phyloP scores from a whole-genome alignment of 2,329 filamentous ascomycete genomes.

The Calonectria montana region DNA sequence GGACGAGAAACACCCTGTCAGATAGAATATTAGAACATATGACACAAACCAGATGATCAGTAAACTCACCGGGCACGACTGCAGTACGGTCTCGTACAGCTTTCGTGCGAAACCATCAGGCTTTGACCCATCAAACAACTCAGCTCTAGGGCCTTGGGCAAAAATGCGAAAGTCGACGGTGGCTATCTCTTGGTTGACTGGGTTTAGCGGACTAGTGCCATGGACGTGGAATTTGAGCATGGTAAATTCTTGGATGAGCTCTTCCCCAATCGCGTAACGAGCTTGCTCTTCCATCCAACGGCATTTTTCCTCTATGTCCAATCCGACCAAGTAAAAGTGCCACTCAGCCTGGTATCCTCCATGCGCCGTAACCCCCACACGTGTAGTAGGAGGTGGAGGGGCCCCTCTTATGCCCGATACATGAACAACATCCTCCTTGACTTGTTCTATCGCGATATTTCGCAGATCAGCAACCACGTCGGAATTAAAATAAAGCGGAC shows the following conservation, averaged over 20 bases:
- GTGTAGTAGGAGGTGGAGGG: slow-evolving; percentile 34
- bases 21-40: neutral
- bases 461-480: slow-evolving; percentile 24
- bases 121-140: slow-evolving; percentile 21
- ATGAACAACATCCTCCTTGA: slow-evolving; percentile 39
- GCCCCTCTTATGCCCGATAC: slow-evolving; percentile 37
- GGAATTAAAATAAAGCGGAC: slow-evolving; percentile 45
- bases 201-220: slow-evolving; percentile 51
- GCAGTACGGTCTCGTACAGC: slow-evolving; percentile 50
- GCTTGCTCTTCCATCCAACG: slow-evolving; percentile 35
- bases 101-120: slow-evolving; percentile 40
- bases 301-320: slow-evolving; percentile 54
- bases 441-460: slow-evolving; percentile 57
- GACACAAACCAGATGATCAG: slow-evolving; percentile 37
- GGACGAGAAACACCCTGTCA: slow-evolving; percentile 20
- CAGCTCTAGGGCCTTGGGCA: slow-evolving; percentile 48
- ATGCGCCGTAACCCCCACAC: slow-evolving; percentile 53
- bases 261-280: slow-evolving; percentile 20
- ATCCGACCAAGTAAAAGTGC: slow-evolving; percentile 53
- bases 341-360: slow-evolving; percentile 56
- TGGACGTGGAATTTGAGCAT: slow-evolving; percentile 49
- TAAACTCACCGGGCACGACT: slow-evolving; percentile 51
- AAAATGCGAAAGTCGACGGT: slow-evolving; percentile 59
- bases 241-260: slow-evolving; percentile 38
- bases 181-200: slow-evolving; percentile 54